Percentiles rank a stretch among this genome's conserved stretches.
Conservation (phyloP, 2,329 filamentous ascomycete species). For the Monilinia aucupariae region DNA sequence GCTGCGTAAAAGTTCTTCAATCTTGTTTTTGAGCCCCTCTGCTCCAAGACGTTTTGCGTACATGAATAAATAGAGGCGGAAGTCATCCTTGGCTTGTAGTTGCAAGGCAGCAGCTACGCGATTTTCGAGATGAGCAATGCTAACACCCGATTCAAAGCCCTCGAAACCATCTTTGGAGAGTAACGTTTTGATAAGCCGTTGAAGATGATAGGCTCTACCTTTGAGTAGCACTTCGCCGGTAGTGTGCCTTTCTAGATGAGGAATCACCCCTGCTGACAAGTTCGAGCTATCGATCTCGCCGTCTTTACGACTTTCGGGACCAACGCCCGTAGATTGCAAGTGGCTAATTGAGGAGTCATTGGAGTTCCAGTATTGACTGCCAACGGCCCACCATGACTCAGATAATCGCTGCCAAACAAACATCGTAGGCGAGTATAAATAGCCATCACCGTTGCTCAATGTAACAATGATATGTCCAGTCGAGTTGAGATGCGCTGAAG, state of each 20-base stretch:
- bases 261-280: constrained; percentile 86
- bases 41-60: constrained; percentile 93
- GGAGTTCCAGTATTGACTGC: constrained; percentile 98
- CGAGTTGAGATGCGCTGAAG: constrained; percentile 86
- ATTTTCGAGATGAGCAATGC: constrained; percentile 92
- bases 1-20: constrained; percentile 83
- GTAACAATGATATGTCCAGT: constrained; percentile 83
- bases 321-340: constrained; percentile 65
- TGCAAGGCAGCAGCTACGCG: constrained; percentile 83
- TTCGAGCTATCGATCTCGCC: constrained; percentile 48
- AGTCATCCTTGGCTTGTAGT: constrained; percentile 83
- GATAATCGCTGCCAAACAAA: constrained; percentile 93
- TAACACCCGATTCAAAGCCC: constrained; percentile 83
- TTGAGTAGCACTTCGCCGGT: constrained; percentile 89
- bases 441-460: constrained; percentile 90
- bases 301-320: constrained; percentile 46
- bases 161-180: constrained; percentile 88
- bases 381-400: constrained; percentile 96
- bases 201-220: constrained; percentile 84
- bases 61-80: constrained; percentile 93
- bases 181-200: constrained; percentile 83
- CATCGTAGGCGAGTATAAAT: constrained; percentile 79
- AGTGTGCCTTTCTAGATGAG: constrained; percentile 87
- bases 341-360: constrained; percentile 85
- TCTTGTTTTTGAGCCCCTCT: constrained; percentile 80